These are phyloP conservation scores for Plantago lanceolata DNA, from an alignment of 305 asterid species.

Conservation along the genomic window DNA sequence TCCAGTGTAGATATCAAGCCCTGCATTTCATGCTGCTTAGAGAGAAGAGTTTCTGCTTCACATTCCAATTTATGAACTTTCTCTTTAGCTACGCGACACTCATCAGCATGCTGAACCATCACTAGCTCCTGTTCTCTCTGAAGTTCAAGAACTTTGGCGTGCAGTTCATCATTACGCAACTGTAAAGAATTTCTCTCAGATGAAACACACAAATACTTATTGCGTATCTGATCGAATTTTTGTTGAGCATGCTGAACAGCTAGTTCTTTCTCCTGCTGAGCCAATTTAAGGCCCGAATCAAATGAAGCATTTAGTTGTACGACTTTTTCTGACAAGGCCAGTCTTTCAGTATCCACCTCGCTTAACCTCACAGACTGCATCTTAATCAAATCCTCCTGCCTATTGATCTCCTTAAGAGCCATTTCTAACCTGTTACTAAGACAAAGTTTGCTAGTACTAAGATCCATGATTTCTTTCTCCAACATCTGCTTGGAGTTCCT, in stretches of 20 bases:
- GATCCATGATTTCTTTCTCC: slow-evolving; percentile 56
- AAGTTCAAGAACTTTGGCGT: slow-evolving; percentile 59
- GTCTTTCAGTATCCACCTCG: slow-evolving; percentile 72
- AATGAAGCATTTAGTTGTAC: slow-evolving; percentile 53
- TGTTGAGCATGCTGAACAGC: slow-evolving; percentile 55
- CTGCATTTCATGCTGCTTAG: slow-evolving; percentile 65
- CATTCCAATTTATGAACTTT: slow-evolving; percentile 60
- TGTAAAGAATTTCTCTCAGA: slow-evolving; percentile 63
- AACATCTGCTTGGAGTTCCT: slow-evolving; percentile 44
- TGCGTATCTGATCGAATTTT: slow-evolving; percentile 54
- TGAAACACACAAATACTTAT: slow-evolving; percentile 37
- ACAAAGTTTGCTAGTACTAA: slow-evolving; percentile 48
- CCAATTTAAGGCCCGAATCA: slow-evolving; percentile 62
- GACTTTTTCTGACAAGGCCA: slow-evolving; percentile 53
- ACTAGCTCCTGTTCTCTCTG: slow-evolving; percentile 80
- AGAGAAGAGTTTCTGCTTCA: slow-evolving; percentile 56
- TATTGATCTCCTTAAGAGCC: slow-evolving; percentile 55
- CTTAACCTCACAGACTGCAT: slow-evolving; percentile 53
- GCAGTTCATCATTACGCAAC: slow-evolving; percentile 56
- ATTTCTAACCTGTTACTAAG: slow-evolving; percentile 46
- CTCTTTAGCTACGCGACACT: slow-evolving; percentile 76
- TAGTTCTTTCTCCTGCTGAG: slow-evolving; percentile 63
- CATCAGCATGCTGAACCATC: slow-evolving; percentile 93
- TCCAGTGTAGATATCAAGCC: slow-evolving; percentile 51
- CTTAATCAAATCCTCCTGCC: slow-evolving; percentile 59